Base-by-base conservation (phyloP, 1,284 basidiomycete genomes). In the Leccinum pachyderme region DNA sequence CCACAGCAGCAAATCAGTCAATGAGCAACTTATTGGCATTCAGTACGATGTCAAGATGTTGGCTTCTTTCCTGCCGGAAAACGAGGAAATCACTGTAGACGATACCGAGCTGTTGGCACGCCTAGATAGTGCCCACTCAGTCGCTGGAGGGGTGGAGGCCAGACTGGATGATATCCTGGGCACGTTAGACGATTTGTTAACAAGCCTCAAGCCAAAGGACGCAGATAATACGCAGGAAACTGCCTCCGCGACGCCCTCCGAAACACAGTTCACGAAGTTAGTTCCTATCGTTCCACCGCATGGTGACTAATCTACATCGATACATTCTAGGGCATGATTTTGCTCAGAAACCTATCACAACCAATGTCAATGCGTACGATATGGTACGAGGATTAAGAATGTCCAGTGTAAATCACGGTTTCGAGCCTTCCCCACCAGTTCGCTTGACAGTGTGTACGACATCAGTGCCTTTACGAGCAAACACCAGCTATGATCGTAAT, bases 361-460 rank as follows among this genome's bases (percentile, higher is more conserved):
- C 45, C 48, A 35, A 37, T 49, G 53, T 50, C 49, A 55, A 51
- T 52, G 39, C 3, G 45, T 48, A 29, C 54, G 56, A 59, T 51
- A 61, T 33, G 58, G 24, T 37, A 58, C 11, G 41, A 44, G 54
- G 51, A 54, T 63, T 47, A 47, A 53, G 66, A 63, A 70, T 65
- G 66, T 72, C 57, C 56, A 55, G 50, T 51, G 52, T 58, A 60
- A 55, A 61, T 72, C 60, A 67, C 52, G 52, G 29, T 51, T 61
- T 59, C 43, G 53, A 52, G 48, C 62, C 64, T 35, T 63, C 64
- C 25, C 57, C 54, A 39, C 70, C 70, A 56, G 82, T 81, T 44
- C 89, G 81, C 57, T 89, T 84, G 37, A 92, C 89, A 15, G 90
- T 91, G 58, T 89, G 81, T 53, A 92, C 84, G 47, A 89, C 81